A percentile compares a stretch with the other conserved stretches of the same genome.
These are phyloP conservation scores for Choanephora cucurbitarum DNA, from an alignment of 371 early-diverging fungal species.

Conservation along the genomic window DNA sequence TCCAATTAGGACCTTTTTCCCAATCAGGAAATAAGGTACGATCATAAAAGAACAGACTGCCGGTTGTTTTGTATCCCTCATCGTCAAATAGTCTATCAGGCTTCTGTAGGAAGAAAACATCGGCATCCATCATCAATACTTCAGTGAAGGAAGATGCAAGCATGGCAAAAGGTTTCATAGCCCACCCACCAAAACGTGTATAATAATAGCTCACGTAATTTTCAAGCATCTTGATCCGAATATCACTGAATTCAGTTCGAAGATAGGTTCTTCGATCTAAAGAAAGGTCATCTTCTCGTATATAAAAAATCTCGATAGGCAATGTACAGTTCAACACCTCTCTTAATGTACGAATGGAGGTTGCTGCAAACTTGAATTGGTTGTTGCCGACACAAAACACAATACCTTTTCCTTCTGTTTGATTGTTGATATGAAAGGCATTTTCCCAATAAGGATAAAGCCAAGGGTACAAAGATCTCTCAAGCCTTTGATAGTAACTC, in stretches of 20 bases:
- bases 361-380: conserved; percentile 32
- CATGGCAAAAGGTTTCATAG: conserved; percentile 61
- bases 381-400: conserved; percentile 33
- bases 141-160: conserved; percentile 60
- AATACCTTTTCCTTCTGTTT: conserved; percentile 26
- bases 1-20: conserved; percentile 33
- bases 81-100: conserved; percentile 53
- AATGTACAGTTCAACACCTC: conserved; percentile 49
- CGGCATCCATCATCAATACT: conserved; percentile 67
- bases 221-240: conserved; percentile 46
- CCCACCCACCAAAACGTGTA: conserved; percentile 53
- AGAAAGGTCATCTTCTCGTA: conserved; percentile 56
- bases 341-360: conserved; percentile 36
- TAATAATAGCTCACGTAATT: conserved; percentile 35
- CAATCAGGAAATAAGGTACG: conserved; percentile 43
- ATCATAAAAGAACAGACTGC: conserved; percentile 61
- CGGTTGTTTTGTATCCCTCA: conserved; percentile 44
- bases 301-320: conserved; percentile 69
- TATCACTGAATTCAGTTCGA: conserved; percentile 37
- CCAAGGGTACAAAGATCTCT: conserved; percentile 32
- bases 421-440: conserved; percentile 30
- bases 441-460: conserved; percentile 28
- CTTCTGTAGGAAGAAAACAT: conserved; percentile 63
- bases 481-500: conserved; percentile 20
- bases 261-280: conserved; percentile 34